A percentile compares a stretch with the other conserved stretches of the same genome.
Evolutionary conservation across 2,329 filamentous ascomycete genomes (phyloP).

Genomic region (Apiospora kogelbergensis): DNA sequence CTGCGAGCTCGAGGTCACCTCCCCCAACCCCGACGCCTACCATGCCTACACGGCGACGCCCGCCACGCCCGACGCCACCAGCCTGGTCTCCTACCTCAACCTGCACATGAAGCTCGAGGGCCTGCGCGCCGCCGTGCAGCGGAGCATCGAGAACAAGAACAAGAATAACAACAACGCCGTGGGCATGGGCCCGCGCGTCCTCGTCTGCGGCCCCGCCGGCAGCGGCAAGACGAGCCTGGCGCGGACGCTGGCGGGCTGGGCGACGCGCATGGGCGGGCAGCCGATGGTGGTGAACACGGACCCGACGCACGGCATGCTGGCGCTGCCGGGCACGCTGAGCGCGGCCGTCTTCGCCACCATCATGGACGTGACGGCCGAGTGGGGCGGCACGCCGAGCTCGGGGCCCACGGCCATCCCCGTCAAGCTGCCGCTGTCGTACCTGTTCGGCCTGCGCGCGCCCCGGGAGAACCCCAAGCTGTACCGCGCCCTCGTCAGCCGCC

Average conservation of each 20-base stretch:
- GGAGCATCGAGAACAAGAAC: constrained; percentile 29
- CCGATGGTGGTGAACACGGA: constrained; percentile 85
- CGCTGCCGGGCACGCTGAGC: constrained; percentile 77
- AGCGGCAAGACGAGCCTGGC: constrained; percentile 82
- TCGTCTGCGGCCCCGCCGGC: constrained; percentile 77
- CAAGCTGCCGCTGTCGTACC: constrained; percentile 89
- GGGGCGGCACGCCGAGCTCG: constrained; percentile 87
- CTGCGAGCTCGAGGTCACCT: constrained; percentile 78
- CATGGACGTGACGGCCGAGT: constrained; percentile 78
- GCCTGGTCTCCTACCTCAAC: constrained; percentile 78
- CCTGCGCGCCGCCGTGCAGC: constrained; percentile 62
- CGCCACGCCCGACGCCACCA: constrained; percentile 70
- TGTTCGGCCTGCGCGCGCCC: constrained; percentile 73
- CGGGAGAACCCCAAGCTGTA: constrained; percentile 74
- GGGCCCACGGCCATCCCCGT: constrained; percentile 86
- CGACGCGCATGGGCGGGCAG: constrained; percentile 70
- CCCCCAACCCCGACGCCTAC: constrained; percentile 45
- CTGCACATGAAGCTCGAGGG: constrained; percentile 83
- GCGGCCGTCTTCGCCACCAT: constrained; percentile 85
- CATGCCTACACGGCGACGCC: constrained; percentile 60
- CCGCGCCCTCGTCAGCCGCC: constrained; percentile 69
- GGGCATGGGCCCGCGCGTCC: constrained; percentile 71
- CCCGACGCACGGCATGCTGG: constrained; percentile 75
- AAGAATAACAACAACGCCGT: constrained; percentile 21
- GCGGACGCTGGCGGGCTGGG: constrained; percentile 77